Base-by-base conservation (phyloP, 73 alveolate genomes). In the Paramecium octaurelia region DNA sequence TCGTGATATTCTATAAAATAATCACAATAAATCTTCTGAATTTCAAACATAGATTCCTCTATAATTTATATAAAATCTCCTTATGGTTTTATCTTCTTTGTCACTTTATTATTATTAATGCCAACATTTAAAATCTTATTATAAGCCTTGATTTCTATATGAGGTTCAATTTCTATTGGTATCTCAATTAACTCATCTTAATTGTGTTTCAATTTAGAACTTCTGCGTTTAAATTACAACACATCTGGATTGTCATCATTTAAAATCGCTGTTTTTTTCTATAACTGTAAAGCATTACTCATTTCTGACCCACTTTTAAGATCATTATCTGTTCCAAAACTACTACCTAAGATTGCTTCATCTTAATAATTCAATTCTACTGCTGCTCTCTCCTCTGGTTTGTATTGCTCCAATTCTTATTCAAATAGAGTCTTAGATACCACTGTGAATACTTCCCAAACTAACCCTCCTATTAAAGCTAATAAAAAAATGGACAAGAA, bases 401-500 rank as follows among this genome's bases (percentile, higher is more conserved):
- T 35, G 38, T 29, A 48, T 18, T 23, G n/a, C 7, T 80, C 73
- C 50, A 44, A 12, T 80, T 80, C 91, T 80, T 80, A 40, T 80
- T 42, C 54, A 23, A 40, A 31, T 12, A 80, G 50, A 4, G 76
- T 31, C 16, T 44, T 42, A 21, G 91, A 80, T 20, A 89, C 92
- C 4, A 89, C 94, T 18, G 71, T 83, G 40, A 89, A 89, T 12
- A 89, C 94, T 46, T 89, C 94, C 94, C 94, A 89, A 8, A 89
- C 92, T 43, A 89, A 14, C 1, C 94, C 94, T 40, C 94, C 94
- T 2, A 89, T 71, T 14, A 89, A 40, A 27, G 94, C 86, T 16
- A 89, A 21, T 38, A 71, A 64, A 71, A 89, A 89, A 2, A 89
- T 83, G 3, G 94, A 89, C 14, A 71, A 46, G 57, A 89, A 89